phyloP scores from a whole-genome alignment of 106 monocot species.

The Amphibolis antarctica region DNA sequence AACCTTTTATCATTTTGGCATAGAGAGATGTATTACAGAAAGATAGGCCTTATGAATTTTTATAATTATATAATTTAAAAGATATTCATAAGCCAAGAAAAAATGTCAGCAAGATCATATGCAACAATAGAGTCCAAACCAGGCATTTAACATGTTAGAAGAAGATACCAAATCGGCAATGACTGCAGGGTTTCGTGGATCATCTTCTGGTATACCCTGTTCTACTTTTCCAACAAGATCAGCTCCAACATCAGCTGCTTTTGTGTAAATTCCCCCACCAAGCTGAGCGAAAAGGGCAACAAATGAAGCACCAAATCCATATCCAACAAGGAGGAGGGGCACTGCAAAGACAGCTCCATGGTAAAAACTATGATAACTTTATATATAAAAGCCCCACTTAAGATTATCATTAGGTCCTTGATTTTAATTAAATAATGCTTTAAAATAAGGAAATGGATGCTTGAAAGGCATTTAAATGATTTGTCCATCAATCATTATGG shows the following conservation, averaged over 20 bases:
- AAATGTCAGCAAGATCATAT: background rate
- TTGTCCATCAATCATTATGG: no score
- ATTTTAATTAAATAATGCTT: no score
- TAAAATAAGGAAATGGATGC: no score
- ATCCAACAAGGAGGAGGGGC: constrained; percentile 98
- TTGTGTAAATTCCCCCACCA: constrained; percentile 96
- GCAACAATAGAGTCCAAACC: background rate
- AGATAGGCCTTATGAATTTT: background rate
- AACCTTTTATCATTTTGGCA: no score
- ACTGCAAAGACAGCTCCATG: constrained; percentile 28
- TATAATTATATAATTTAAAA: background rate
- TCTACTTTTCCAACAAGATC: constrained; percentile 99
- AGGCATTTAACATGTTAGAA: background rate
- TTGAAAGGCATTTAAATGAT: no score
- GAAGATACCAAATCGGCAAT: constrained; percentile 95
- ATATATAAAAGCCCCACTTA: no score
- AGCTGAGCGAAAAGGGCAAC: constrained; percentile 97
- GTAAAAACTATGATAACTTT: background rate
- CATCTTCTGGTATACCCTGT: constrained; percentile 99
- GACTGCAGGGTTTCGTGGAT: constrained; percentile 96
- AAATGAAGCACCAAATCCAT: constrained; percentile 98
- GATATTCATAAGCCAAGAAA: background rate
- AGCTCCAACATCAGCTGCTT: constrained; percentile 99
- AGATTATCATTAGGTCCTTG: no score
- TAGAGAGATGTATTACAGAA: no score